phyloP scores from a whole-genome alignment of 2,329 filamentous ascomycete species.

The Colletotrichum salicis region DNA sequence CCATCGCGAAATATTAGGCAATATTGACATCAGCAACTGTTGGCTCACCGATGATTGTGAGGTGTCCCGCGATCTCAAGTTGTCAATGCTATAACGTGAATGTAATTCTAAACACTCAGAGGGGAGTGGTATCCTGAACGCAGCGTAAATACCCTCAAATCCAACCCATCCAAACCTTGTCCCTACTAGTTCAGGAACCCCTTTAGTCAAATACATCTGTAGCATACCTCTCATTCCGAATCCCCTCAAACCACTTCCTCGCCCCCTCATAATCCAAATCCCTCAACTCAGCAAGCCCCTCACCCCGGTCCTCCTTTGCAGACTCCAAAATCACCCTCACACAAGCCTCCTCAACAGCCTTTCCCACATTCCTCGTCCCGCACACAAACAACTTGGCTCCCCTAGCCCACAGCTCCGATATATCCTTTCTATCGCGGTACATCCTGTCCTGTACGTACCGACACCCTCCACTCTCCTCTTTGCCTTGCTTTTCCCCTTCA shows the following conservation, averaged over 20 bases:
- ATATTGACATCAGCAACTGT: too few species aligned
- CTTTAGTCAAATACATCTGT: conserved; percentile 69
- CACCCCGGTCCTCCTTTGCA: conserved; percentile 43
- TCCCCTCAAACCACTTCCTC: conserved; percentile 58
- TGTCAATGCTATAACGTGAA: neutral
- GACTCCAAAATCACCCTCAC: conserved; percentile 36
- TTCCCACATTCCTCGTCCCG: conserved; percentile 59
- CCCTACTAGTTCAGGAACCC: neutral
- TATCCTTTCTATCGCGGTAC: conserved; percentile 44
- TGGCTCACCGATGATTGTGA: too few species aligned
- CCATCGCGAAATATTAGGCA: too few species aligned
- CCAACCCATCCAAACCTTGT: neutral
- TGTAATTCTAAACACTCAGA: neutral
- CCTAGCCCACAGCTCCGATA: conserved; percentile 47
- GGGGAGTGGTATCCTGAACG: neutral
- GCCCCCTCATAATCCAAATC: conserved; percentile 51
- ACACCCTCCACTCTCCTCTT: conserved; percentile 57
- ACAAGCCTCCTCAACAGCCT: conserved; percentile 50
- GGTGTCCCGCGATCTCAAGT: too few species aligned
- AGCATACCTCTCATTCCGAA: conserved; percentile 66
- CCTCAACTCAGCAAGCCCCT: conserved; percentile 29
- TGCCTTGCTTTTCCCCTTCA: too few species aligned
- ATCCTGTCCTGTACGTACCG: conserved; percentile 60
- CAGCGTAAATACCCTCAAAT: neutral
- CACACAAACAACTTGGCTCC: conserved; percentile 69